Base-by-base conservation (phyloP, 345 rosid genomes). In the Euphorbia pulcherrima region DNA sequence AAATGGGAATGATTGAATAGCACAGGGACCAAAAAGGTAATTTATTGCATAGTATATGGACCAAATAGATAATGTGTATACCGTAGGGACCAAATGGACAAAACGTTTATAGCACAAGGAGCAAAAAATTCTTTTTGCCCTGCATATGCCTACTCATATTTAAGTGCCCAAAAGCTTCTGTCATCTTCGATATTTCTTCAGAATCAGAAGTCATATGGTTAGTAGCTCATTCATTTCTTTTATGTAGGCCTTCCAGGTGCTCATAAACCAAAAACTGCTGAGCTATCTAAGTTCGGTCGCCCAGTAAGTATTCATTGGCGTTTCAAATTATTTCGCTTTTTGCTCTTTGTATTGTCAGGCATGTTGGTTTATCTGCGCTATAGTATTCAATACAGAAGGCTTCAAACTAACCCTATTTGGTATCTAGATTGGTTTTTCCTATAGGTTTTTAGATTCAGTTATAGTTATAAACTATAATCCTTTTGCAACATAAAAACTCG, bases 211-310 rank as follows among this genome's bases (percentile, higher is more conserved):
- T 60, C 30, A 14, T 48, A 8, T 2, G 28, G 16, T 24, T 39
- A 28, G 33, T 29, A 46, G 48, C 51, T 75, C 44, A 20, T 55
- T 74, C 17, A 27, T 9, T 37, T 58, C 54, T 51, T 17, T 13
- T 64, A 28, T 47, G 75, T 69, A 92, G 97, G 97, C 57, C 64
- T 67, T 51, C 99, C 97, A 24, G 96, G 97, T 79, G 87, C 79
- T 63, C 96, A 82, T 64, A 87, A 82, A 70, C 82, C 85, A 48
- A 88, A 88, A 69, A 84, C 70, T 72, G 60, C 84, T 9, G 91
- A 86, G 57, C 59, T 88, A 68, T 82, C 94, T 46, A 88, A 82
- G 74, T 86, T 86, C 78, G 88, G 91, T 35, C 85, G 88, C 60
- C 88, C 91, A n/a, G 91, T 88, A 74, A 82, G 91, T 82, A 61